Evolutionary conservation across 108 stramenopile species (phyloP).

Genomic region (Nitzschia inconspicua): DNA sequence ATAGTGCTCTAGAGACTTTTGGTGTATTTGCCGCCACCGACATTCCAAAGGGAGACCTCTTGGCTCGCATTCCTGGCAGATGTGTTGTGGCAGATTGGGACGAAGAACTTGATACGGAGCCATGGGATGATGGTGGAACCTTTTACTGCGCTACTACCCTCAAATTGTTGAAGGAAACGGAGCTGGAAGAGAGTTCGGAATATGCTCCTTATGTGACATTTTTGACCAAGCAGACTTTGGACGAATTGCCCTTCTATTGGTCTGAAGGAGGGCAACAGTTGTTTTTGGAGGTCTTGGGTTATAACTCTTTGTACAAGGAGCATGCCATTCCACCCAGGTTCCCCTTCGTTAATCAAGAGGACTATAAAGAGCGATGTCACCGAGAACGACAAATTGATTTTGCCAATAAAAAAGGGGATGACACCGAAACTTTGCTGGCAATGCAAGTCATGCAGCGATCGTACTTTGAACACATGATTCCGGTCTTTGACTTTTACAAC

Average conservation of each 20-base stretch:
- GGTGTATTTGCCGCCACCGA: conserved; percentile 37
- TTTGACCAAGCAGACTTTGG: neutral
- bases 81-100: no score
- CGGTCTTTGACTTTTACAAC: conserved; percentile 36
- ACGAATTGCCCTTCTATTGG: conserved; percentile 3
- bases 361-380: conserved; percentile 12
- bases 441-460: conserved; percentile 43
- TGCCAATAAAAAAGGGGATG: conserved; percentile 10
- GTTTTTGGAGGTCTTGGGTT: neutral
- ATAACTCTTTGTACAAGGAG: neutral
- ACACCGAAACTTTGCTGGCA: no score
- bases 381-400: conserved; percentile 8
- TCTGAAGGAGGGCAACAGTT: neutral
- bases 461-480: conserved; percentile 58
- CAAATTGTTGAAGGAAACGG: conserved; percentile 31
- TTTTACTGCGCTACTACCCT: conserved; percentile 21
- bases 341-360: neutral
- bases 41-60: conserved; percentile 17
- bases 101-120: conserved; percentile 1
- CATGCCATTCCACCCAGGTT: neutral
- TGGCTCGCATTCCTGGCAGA: conserved; percentile 39
- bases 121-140: neutral
- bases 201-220: neutral
- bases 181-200: neutral
- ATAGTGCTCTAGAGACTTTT: neutral